Percentiles rank a stretch among this genome's conserved stretches.
Conservation (phyloP, 2,329 filamentous ascomycete genomes). For the Pseudogymnoascus verrucosus region DNA sequence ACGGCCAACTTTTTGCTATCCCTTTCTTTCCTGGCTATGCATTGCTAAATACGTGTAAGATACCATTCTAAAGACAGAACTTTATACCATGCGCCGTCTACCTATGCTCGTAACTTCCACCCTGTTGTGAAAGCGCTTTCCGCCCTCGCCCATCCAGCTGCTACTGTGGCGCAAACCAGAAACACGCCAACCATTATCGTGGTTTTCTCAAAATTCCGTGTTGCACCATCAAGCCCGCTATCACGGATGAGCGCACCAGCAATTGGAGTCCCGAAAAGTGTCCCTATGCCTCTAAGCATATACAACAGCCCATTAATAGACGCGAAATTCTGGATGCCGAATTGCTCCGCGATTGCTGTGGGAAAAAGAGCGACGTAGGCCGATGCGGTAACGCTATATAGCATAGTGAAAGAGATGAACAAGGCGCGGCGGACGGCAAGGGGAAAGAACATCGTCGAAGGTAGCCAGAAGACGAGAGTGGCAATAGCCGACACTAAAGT, state of each 20-base stretch:
- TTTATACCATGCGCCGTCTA: neutral
- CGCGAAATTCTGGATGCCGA: slow-evolving; percentile 20
- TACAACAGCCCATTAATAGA: slow-evolving; percentile 21
- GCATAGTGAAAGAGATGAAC: slow-evolving; percentile 28
- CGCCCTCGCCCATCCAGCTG: slow-evolving; percentile 7
- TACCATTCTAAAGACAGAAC: neutral
- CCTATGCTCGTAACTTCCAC: slow-evolving; percentile 5
- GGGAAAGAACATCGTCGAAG: slow-evolving; percentile 12
- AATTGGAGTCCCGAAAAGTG: slow-evolving; percentile 19
- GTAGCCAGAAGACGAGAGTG: slow-evolving; percentile 26
- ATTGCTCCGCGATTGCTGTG: slow-evolving; percentile 21
- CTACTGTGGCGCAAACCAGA: slow-evolving; percentile 6
- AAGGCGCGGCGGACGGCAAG: slow-evolving; percentile 14
- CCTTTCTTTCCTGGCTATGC: neutral
- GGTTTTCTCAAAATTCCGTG: neutral
- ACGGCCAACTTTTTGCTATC: neutral
- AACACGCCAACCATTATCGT: slow-evolving; percentile 10
- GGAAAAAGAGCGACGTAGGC: slow-evolving; percentile 35
- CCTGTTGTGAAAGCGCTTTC: slow-evolving; percentile 3
- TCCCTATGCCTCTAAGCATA: slow-evolving; percentile 20
- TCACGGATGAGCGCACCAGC: slow-evolving; percentile 25
- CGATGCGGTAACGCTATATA: slow-evolving; percentile 32
- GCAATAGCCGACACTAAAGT: slow-evolving; percentile 25
- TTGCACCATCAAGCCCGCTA: slow-evolving; percentile 39
- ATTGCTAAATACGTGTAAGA: neutral